phyloP scores from a whole-genome alignment of 257 asterid species.

The Scutellaria barbata region DNA sequence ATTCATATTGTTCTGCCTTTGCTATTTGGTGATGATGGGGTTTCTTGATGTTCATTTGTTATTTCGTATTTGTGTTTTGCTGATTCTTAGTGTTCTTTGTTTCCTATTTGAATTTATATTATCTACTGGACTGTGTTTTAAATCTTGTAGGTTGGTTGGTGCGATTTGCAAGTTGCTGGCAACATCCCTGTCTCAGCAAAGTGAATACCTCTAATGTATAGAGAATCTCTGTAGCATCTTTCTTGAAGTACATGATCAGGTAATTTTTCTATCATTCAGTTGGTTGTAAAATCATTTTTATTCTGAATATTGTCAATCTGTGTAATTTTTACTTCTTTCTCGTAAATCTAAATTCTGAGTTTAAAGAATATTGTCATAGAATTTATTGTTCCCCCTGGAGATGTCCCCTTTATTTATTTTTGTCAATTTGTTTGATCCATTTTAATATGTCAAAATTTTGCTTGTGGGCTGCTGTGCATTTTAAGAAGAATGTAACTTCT shows the following conservation, averaged over 20 bases:
- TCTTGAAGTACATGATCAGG: constrained; percentile 73
- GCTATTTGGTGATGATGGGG: too few relatives aligned
- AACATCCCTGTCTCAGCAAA: constrained; percentile 63
- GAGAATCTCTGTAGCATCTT: constrained; percentile 66
- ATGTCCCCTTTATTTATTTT: not conserved
- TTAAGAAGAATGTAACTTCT: constrained; percentile 58
- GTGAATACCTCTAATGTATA: constrained; percentile 63
- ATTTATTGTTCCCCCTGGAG: not conserved
- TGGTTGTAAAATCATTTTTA: too few relatives aligned
- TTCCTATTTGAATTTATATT: too few relatives aligned
- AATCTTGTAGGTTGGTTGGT: too few relatives aligned
- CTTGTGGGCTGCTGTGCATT: constrained; percentile 56
- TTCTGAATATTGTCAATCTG: too few relatives aligned
- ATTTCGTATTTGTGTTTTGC: too few relatives aligned
- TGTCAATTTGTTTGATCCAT: not conserved
- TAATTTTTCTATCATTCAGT: constrained; percentile 2
- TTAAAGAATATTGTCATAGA: not conserved
- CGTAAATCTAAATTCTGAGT: not conserved
- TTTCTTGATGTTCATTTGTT: too few relatives aligned
- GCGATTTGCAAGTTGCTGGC: constrained; percentile 60
- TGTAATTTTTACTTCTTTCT: too few relatives aligned
- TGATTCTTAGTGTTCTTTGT: too few relatives aligned
- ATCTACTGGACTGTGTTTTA: too few relatives aligned
- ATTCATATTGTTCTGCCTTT: too few relatives aligned
- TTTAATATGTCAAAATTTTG: constrained; percentile 7